Base-by-base conservation (phyloP, 768 basidiomycete species). In the Paxillus rubicundulus region DNA sequence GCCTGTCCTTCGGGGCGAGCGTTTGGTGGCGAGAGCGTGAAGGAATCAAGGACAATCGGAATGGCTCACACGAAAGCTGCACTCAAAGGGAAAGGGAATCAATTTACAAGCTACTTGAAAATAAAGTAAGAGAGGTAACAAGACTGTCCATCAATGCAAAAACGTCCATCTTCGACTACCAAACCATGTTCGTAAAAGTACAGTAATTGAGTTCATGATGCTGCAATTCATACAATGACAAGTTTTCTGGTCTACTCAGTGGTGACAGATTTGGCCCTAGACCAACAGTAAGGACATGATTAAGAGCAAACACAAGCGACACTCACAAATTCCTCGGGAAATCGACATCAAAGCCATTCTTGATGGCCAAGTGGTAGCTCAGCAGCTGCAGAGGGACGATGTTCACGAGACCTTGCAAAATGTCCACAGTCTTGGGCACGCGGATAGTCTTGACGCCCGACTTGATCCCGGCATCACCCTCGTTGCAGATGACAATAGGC, bases 261-360 rank as follows among this genome's bases (percentile, higher is more conserved):
- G 33, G 86, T 88, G 51, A 88, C 86, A 55, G 86, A 88, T 67
- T 88, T 88, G 52, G 86, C 86, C 74, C 86, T 87, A 59, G 4
- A 56, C 14, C 43, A 45, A 55, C 37, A 17, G 44, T 64, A 17
- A 57, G 54, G 27, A 45, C 34, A 49, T n/a, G 16, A 57, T 17
- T 24, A 41, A 48, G 17, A 51, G n/a, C 12, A 13, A 51, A 28
- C 14, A 47, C 48, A 34, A 48, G 13, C 45, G 9, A 17, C 32
- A 80, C 89, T 63, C 66, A 91, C 87, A 98, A 75, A 78, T 98
- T 98, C 66, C 96, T 80, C 39, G 96, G 96, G 86, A 97, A 97
- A 70, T 99, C 96, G 60, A 98, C 96, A 68, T 98, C 96, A 59
- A 91, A 94, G 30, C 95, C 97, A 67, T 93, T 93, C 77, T 82